A percentile compares a stretch with the other conserved stretches of the same genome.
Evolutionary conservation across 176 grass and related monocot species (phyloP).

Genomic region (Carex myosuroides): DNA sequence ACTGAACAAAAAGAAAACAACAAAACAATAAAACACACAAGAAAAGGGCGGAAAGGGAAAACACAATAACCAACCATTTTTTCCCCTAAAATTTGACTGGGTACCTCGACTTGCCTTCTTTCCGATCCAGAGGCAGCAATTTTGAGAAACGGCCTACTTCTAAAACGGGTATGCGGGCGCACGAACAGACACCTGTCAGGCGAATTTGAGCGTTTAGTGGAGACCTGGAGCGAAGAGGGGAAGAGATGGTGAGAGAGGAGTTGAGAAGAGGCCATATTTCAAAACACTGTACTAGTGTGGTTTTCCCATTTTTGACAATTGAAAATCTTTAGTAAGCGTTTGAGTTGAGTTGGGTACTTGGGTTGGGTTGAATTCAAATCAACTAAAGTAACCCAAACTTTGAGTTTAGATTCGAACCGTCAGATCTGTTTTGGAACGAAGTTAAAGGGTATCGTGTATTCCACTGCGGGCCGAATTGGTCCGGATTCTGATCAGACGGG

Average conservation of each 20-base stretch:
- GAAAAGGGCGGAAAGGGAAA: neutral
- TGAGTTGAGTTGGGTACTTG: slow-evolving; percentile 4
- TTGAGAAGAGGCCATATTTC: slow-evolving; percentile 55
- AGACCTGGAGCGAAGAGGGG: slow-evolving; percentile 13
- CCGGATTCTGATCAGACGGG: too few relatives aligned
- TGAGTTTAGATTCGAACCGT: too few relatives aligned
- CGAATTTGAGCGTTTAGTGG: slow-evolving; percentile 22
- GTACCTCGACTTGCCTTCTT: slow-evolving; percentile 74
- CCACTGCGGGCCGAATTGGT: too few relatives aligned
- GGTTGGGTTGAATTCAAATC: neutral
- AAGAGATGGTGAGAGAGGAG: slow-evolving; percentile 58
- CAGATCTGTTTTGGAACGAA: too few relatives aligned
- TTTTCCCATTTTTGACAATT: neutral
- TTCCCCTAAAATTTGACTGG: neutral
- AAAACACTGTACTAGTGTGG: neutral
- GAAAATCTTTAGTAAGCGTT: slow-evolving; percentile 11
- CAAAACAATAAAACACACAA: neutral
- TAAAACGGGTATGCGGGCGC: slow-evolving; percentile 13
- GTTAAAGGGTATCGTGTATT: too few relatives aligned
- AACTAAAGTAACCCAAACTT: too few relatives aligned
- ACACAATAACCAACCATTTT: neutral
- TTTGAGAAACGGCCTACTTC: slow-evolving; percentile 15
- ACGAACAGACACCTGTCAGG: neutral
- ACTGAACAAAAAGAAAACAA: slow-evolving; percentile 32
- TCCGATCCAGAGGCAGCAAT: slow-evolving; percentile 43